Evolutionary conservation across 2,329 filamentous ascomycete species (phyloP).

Genomic region (Calonectria hongkongensis): DNA sequence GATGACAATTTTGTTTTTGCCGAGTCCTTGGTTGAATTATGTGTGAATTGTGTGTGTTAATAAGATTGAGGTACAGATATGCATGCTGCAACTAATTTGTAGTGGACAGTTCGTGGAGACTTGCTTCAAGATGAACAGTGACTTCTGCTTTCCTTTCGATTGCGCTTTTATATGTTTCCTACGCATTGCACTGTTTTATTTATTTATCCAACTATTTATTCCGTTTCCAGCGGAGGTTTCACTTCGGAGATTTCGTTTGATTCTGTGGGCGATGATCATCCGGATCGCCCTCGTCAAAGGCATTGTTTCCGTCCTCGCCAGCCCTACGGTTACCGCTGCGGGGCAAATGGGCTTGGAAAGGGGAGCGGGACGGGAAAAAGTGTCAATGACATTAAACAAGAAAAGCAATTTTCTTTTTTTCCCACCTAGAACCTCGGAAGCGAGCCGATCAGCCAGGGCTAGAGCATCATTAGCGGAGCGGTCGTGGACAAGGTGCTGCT

Average conservation of each 20-base stretch:
- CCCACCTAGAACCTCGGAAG: slow-evolving; percentile 5
- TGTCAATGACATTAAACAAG: slow-evolving; percentile 4
- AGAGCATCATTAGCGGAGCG: background rate
- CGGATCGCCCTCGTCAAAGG: background rate
- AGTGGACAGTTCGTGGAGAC: too few relatives aligned
- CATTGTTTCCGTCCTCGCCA: background rate
- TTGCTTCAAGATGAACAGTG: too few relatives aligned
- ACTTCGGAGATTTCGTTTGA: background rate
- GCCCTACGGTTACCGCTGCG: slow-evolving; percentile 9
- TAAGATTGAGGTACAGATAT: too few relatives aligned
- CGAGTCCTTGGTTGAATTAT: background rate
- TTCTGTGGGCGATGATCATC: background rate
- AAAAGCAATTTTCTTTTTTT: slow-evolving; percentile 11
- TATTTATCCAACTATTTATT: background rate
- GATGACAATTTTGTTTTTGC: slow-evolving; percentile 4
- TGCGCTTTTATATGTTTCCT: background rate
- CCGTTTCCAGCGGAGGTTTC: background rate
- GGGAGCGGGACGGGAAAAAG: background rate
- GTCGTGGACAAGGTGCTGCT: background rate
- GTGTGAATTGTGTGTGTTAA: background rate
- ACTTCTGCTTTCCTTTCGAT: too few relatives aligned
- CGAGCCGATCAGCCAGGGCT: slow-evolving; percentile 13
- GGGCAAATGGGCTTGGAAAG: slow-evolving; percentile 3
- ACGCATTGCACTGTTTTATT: background rate
- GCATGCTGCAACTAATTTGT: too few relatives aligned